Evolutionary conservation across 768 basidiomycete species (phyloP).

Genomic region (Boletus sp.): DNA sequence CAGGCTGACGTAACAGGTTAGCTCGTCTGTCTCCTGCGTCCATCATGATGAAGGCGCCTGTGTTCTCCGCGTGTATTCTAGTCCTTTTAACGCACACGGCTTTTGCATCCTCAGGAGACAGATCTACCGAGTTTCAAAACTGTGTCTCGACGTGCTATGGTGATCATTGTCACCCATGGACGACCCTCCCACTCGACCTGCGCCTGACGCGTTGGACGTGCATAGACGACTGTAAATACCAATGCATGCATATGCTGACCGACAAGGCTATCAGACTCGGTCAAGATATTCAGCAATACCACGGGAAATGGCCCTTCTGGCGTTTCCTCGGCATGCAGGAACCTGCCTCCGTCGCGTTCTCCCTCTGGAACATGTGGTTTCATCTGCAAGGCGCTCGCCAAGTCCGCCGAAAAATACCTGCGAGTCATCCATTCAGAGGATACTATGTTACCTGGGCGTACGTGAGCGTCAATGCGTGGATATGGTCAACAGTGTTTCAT

Average conservation of each 20-base stretch:
- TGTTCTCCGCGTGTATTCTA: conserved; percentile 14
- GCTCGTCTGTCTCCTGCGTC: background rate
- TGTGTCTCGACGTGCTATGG: conserved; percentile 37
- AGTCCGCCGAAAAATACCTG: conserved; percentile 46
- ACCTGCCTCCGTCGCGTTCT: conserved; percentile 88
- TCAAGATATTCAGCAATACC: conserved; percentile 64
- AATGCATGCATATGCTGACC: conserved; percentile 81
- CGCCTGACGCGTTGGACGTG: conserved; percentile 84
- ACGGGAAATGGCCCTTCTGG: conserved; percentile 98
- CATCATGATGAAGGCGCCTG: conserved; percentile 11
- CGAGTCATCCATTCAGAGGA: conserved; percentile 60
- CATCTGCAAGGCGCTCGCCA: conserved; percentile 61
- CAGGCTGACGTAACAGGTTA: conserved; percentile 17
- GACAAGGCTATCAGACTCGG: conserved; percentile 46
- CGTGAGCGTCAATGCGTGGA: conserved; percentile 85
- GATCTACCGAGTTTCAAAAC: conserved; percentile 32
- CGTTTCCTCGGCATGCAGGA: conserved; percentile 88
- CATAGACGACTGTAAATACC: conserved; percentile 82
- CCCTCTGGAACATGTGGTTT: conserved; percentile 76
- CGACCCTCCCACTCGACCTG: conserved; percentile 50
- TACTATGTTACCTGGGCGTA: conserved; percentile 68
- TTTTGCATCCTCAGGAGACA: conserved; percentile 33
- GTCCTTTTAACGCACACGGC: conserved; percentile 5
- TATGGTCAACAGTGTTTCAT: conserved; percentile 91
- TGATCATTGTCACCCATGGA: conserved; percentile 30